Evolutionary conservation across 2,329 filamentous ascomycete genomes (phyloP).

Genomic region (Claviceps sp.): DNA sequence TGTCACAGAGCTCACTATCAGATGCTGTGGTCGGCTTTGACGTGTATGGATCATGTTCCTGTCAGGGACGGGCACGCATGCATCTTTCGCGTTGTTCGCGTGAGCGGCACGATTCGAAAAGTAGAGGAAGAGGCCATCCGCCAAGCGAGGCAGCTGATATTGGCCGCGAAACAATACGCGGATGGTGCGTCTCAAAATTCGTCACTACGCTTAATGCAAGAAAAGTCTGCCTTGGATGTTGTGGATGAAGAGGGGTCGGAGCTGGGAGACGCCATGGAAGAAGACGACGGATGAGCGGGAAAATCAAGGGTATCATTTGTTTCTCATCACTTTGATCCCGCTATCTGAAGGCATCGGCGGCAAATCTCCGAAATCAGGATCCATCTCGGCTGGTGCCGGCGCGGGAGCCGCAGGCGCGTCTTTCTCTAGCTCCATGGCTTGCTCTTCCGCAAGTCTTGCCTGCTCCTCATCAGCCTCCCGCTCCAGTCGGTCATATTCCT

Average conservation of each 20-base stretch:
- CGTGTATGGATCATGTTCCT: conserved; percentile 62
- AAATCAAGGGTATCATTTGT: conserved; percentile 33
- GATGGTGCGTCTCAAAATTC: conserved; percentile 6
- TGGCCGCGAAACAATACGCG: conserved; percentile 43
- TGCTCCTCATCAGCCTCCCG: conserved; percentile 63
- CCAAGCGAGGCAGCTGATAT: conserved; percentile 58
- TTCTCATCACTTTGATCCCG: conserved; percentile 61
- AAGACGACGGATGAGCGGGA: conserved; percentile 28
- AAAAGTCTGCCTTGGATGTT: conserved; percentile 27
- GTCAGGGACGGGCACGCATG: conserved; percentile 48
- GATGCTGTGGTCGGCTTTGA: conserved; percentile 80
- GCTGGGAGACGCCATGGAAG: conserved; percentile 30
- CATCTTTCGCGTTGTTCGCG: conserved; percentile 71
- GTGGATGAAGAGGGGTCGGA: conserved; percentile 27
- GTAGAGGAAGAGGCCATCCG: conserved; percentile 81
- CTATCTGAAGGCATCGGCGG: conserved; percentile 40
- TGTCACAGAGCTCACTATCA: conserved; percentile 73
- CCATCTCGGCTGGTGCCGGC: conserved; percentile 15
- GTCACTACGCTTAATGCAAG: conserved; percentile 10
- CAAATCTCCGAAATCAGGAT: conserved; percentile 39
- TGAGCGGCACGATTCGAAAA: conserved; percentile 88
- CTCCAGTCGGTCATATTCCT: conserved; percentile 75
- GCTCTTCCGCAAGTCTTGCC: conserved; percentile 33
- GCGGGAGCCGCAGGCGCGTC: conserved; percentile 12
- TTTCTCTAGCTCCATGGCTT: conserved; percentile 24